phyloP scores from a whole-genome alignment of 768 basidiomycete species.

The Pisolithus marmoratus region DNA sequence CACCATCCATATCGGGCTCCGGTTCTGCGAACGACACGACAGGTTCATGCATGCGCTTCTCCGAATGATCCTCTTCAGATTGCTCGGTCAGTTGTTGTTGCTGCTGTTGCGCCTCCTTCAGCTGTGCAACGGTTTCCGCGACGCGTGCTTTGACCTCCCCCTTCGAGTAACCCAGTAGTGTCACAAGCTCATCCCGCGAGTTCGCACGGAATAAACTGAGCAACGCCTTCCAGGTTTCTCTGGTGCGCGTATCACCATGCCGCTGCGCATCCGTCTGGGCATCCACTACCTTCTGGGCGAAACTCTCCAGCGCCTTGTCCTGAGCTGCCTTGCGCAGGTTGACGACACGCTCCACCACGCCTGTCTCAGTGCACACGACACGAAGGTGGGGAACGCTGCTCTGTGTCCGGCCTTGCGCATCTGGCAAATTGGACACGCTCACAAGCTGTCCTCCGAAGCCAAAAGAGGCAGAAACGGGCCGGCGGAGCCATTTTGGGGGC shows the following conservation, averaged over 20 bases:
- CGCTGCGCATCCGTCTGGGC: constrained; percentile 15
- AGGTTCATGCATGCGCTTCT: constrained; percentile 55
- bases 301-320: constrained; percentile 49
- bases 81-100: constrained; percentile 19
- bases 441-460: constrained; percentile 91
- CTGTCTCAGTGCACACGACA: constrained; percentile 69
- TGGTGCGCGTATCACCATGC: constrained; percentile 25
- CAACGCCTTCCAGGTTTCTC: constrained; percentile 83
- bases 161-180: constrained; percentile 89
- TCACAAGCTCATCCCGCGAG: constrained; percentile 86
- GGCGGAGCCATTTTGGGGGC: constrained; percentile 94
- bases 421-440: constrained; percentile 70
- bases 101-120: constrained; percentile 42
- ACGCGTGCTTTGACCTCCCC: constrained; percentile 75
- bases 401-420: constrained; percentile 73
- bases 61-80: constrained; percentile 36
- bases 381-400: constrained; percentile 77
- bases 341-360: constrained; percentile 68
- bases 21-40: constrained; percentile 85
- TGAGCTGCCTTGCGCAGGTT: constrained; percentile 60
- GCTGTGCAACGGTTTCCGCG: constrained; percentile 71
- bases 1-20: constrained; percentile 36
- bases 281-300: constrained; percentile 55
- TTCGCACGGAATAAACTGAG: constrained; percentile 82
- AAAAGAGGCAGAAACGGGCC: constrained; percentile 76